A percentile compares a stretch with the other conserved stretches of the same genome.
Conservation (phyloP, 208 protist genomes). For the Leptomonas pyrrhocoris region DNA sequence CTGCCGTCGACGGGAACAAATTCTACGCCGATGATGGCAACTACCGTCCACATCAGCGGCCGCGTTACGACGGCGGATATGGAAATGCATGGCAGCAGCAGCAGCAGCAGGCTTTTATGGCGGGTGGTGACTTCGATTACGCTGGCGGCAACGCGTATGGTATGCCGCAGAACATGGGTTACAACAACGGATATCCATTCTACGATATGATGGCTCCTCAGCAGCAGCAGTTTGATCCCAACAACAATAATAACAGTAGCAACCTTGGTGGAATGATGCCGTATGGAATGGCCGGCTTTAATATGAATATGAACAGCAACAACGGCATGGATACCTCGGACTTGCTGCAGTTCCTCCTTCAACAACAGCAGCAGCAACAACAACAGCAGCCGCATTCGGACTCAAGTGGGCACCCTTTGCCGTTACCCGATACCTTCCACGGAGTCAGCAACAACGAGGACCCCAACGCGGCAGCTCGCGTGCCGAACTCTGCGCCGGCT, state of each 20-base stretch:
- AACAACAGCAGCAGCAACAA: constrained; percentile 32
- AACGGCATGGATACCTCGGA: constrained; percentile 20
- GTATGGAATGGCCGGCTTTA: constrained; percentile 12
- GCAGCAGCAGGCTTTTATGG: constrained; percentile 21
- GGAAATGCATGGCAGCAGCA: not conserved
- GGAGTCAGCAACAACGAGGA: not conserved
- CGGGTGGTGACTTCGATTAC: not conserved
- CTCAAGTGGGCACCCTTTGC: not conserved
- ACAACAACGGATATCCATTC: not conserved
- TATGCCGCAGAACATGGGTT: not conserved
- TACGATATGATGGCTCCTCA: not conserved
- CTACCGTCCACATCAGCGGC: constrained; percentile 2
- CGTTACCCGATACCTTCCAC: not conserved
- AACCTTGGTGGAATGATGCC: constrained; percentile 5
- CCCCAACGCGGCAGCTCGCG: constrained; percentile 1
- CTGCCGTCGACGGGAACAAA: not conserved
- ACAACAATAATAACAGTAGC: constrained; percentile 1
- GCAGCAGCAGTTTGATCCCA: not conserved
- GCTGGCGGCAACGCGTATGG: not conserved
- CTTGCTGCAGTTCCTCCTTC: constrained; percentile 34
- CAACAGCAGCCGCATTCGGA: not conserved
- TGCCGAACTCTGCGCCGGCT: constrained; percentile 16
- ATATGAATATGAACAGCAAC: not conserved
- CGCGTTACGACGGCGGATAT: not conserved
- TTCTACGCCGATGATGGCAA: not conserved